Conservation (phyloP, 2,329 filamentous ascomycete species). For the Curvularia sp. region DNA sequence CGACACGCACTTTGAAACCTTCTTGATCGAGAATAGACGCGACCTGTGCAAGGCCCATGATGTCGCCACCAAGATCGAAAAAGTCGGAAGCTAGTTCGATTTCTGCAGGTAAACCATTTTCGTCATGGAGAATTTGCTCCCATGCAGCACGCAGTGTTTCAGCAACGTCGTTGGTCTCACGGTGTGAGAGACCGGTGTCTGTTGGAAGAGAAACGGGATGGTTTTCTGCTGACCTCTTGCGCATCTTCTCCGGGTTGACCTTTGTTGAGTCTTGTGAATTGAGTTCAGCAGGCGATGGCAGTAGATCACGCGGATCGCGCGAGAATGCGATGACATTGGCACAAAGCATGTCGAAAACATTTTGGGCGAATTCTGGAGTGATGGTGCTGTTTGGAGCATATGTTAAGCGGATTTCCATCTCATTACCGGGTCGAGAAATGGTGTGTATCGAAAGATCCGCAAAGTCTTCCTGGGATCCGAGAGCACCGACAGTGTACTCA, state of each 20-base stretch:
- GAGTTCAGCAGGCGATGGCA: constrained; percentile 38
- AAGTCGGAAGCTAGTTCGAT: constrained; percentile 40
- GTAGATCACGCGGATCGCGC: constrained; percentile 36
- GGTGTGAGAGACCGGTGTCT: constrained; percentile 35
- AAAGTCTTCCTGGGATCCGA: constrained; percentile 43
- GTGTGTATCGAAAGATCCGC: constrained; percentile 45
- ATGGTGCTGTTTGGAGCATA: constrained; percentile 54
- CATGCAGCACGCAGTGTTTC: constrained; percentile 38
- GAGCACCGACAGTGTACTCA: constrained; percentile 40
- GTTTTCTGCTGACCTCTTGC: constrained; percentile 37
- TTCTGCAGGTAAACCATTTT: constrained; percentile 27
- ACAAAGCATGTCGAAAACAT: constrained; percentile 52
- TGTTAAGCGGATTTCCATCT: constrained; percentile 41
- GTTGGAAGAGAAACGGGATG: constrained; percentile 33
- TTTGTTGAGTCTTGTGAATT: constrained; percentile 35
- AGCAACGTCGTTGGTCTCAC: constrained; percentile 34
- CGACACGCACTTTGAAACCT: constrained; percentile 36
- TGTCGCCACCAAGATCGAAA: constrained; percentile 46
- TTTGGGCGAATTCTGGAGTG: constrained; percentile 59
- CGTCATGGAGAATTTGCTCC: constrained; percentile 41
- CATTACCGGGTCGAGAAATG: constrained; percentile 28
- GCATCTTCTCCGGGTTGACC: constrained; percentile 29
- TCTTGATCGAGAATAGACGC: constrained; percentile 39
- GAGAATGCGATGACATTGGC: constrained; percentile 36
- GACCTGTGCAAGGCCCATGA: constrained; percentile 45